Conservation (phyloP, 805 yeast species). For the Wickerhamiella cacticola region DNA sequence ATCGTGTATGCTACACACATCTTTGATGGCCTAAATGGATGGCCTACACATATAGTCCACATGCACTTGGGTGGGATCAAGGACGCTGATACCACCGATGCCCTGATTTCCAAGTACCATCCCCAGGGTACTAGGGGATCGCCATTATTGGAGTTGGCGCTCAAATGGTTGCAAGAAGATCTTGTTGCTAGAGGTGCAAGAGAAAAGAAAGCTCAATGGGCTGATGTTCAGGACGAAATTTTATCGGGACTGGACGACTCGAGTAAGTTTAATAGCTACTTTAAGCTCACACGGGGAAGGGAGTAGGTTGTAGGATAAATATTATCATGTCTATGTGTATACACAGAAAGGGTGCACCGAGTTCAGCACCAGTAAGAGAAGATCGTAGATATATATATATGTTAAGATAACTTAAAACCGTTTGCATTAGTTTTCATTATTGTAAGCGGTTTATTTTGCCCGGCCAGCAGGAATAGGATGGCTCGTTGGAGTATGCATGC, state of each 20-base stretch:
- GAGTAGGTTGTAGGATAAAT: neutral
- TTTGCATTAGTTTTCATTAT: too few relatives aligned
- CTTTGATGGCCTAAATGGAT: conserved; percentile 81
- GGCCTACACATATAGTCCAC: conserved; percentile 83
- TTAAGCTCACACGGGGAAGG: conserved; percentile 23
- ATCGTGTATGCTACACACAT: conserved; percentile 92
- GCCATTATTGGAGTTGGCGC: conserved; percentile 28
- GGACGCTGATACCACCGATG: conserved; percentile 18
- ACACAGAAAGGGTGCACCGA: too few relatives aligned
- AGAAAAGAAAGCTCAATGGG: conserved; percentile 44
- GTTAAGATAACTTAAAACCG: too few relatives aligned
- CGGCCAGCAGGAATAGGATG: conserved; percentile 9
- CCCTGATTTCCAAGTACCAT: conserved; percentile 18
- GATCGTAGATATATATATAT: too few relatives aligned
- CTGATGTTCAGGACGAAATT: conserved; percentile 32
- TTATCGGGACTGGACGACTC: conserved; percentile 23
- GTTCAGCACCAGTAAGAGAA: too few relatives aligned
- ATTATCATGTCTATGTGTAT: neutral
- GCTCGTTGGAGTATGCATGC: conserved; percentile 8
- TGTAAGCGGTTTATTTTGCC: conserved; percentile 5
- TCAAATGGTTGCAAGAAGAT: conserved; percentile 30
- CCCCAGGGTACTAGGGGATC: conserved; percentile 19
- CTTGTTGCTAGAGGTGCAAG: conserved; percentile 43
- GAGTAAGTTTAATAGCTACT: conserved; percentile 23
- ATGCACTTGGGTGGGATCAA: conserved; percentile 52